Evolutionary conservation across 192 early-diverging fungal species (phyloP).

Genomic region (Radiomyces spectabilis): DNA sequence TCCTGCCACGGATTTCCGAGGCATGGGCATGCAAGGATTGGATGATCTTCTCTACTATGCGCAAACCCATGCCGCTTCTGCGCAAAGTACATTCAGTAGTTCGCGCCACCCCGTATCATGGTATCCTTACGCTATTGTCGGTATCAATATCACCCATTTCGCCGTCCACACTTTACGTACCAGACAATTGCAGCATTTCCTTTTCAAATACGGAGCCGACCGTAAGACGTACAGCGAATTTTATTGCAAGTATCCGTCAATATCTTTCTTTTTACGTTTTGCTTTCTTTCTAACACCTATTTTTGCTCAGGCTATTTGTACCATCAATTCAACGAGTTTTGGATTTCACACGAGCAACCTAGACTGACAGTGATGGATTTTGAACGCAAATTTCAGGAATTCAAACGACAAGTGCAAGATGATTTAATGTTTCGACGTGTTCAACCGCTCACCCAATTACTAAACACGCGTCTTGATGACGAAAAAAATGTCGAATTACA

Average conservation of each 20-base stretch:
- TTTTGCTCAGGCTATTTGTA: slow-evolving; percentile 51
- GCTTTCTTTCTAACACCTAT: background rate
- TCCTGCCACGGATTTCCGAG: slow-evolving; percentile 80
- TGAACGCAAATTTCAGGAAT: slow-evolving; percentile 50
- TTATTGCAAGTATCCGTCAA: slow-evolving; percentile 52
- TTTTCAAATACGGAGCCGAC: slow-evolving; percentile 51
- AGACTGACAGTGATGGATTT: slow-evolving; percentile 67
- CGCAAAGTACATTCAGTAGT: slow-evolving; percentile 44
- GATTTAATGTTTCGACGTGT: no score
- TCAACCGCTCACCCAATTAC: no score
- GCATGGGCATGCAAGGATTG: slow-evolving; percentile 76
- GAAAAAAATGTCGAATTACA: no score
- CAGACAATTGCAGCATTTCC: slow-evolving; percentile 54
- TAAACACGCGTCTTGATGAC: no score
- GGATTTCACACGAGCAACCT: slow-evolving; percentile 45
- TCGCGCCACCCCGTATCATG: slow-evolving; percentile 58
- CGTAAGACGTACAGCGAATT: slow-evolving; percentile 59
- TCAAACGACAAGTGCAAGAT: slow-evolving; percentile 44
- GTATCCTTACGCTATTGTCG: slow-evolving; percentile 78
- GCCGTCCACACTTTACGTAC: slow-evolving; percentile 51
- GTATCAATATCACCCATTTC: slow-evolving; percentile 71
- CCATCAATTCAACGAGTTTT: slow-evolving; percentile 54
- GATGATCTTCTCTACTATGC: slow-evolving; percentile 67
- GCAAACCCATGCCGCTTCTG: slow-evolving; percentile 43
- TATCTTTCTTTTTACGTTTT: background rate